These are phyloP conservation scores for Lactarius quietus DNA, from an alignment of 768 basidiomycete genomes.

Conservation along the genomic window DNA sequence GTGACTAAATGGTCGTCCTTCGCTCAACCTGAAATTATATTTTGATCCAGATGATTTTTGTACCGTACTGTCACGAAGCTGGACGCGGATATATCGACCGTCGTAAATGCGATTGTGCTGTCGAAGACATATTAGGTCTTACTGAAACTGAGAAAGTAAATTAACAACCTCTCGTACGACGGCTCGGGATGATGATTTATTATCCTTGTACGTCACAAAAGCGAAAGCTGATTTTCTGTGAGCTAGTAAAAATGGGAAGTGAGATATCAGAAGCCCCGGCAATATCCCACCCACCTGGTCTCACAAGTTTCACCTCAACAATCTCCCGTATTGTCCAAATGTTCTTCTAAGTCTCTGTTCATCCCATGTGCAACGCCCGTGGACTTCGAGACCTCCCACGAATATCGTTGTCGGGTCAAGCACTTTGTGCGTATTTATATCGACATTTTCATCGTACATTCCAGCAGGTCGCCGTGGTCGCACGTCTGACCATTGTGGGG, in stretches of 20 bases:
- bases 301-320: constrained; percentile 60
- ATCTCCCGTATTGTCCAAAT: constrained; percentile 66
- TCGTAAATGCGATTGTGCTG: constrained; percentile 69
- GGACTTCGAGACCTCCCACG: constrained; percentile 70
- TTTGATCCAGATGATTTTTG: constrained; percentile 30
- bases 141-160: background rate
- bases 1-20: constrained; percentile 15
- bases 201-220: constrained; percentile 67
- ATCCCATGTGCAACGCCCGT: constrained; percentile 62
- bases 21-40: constrained; percentile 31
- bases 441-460: constrained; percentile 15
- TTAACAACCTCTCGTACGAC: constrained; percentile 55
- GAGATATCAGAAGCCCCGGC: background rate
- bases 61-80: constrained; percentile 65
- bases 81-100: constrained; percentile 71
- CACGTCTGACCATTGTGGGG: constrained; percentile 10
- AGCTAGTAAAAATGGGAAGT: constrained; percentile 36
- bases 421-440: constrained; percentile 35
- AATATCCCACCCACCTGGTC: constrained; percentile 49
- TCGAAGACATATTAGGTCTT: constrained; percentile 17
- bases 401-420: constrained; percentile 70
- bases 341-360: constrained; percentile 56
- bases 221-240: constrained; percentile 71
- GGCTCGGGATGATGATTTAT: constrained; percentile 62
- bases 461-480: background rate